Evolutionary conservation across 2,329 filamentous ascomycete species (phyloP).

Genomic region (Claviceps arundinis): DNA sequence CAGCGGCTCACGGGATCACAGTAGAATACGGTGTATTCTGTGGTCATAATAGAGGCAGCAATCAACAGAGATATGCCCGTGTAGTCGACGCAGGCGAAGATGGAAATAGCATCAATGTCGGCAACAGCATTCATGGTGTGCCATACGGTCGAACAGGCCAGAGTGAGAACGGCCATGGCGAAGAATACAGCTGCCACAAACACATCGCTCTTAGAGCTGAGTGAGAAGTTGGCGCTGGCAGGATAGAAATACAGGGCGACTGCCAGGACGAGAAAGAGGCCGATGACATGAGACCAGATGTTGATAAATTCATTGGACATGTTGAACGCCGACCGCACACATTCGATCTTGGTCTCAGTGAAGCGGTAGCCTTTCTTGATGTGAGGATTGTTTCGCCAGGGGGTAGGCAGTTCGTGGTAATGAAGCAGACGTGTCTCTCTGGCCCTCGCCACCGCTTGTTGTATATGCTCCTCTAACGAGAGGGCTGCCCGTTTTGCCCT

Average conservation of each 20-base stretch:
- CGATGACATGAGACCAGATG: slow-evolving; percentile 92
- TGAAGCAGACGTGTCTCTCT: slow-evolving; percentile 69
- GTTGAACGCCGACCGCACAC: slow-evolving; percentile 68
- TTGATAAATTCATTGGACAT: slow-evolving; percentile 92
- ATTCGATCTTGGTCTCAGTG: slow-evolving; percentile 79
- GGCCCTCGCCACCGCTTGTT: slow-evolving; percentile 61
- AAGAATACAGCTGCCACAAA: slow-evolving; percentile 91
- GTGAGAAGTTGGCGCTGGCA: slow-evolving; percentile 68
- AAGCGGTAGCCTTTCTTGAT: slow-evolving; percentile 89
- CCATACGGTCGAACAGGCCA: slow-evolving; percentile 92
- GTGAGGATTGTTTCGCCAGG: slow-evolving; percentile 92
- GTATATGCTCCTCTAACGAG: slow-evolving; percentile 71
- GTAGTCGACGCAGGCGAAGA: slow-evolving; percentile 96
- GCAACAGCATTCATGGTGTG: slow-evolving; percentile 98
- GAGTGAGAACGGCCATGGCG: slow-evolving; percentile 85
- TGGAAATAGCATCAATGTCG: slow-evolving; percentile 76
- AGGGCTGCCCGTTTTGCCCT: slow-evolving; percentile 72
- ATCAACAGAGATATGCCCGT: slow-evolving; percentile 93
- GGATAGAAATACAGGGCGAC: slow-evolving; percentile 97
- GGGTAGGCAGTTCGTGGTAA: slow-evolving; percentile 81
- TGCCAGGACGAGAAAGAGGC: slow-evolving; percentile 73
- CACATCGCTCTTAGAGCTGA: slow-evolving; percentile 78
- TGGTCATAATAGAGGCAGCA: slow-evolving; percentile 92
- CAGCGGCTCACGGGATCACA: slow-evolving; percentile 82
- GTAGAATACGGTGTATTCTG: slow-evolving; percentile 97